These are phyloP conservation scores for Solanum clarkiae DNA, from an alignment of 257 asterid species.

Conservation along the genomic window DNA sequence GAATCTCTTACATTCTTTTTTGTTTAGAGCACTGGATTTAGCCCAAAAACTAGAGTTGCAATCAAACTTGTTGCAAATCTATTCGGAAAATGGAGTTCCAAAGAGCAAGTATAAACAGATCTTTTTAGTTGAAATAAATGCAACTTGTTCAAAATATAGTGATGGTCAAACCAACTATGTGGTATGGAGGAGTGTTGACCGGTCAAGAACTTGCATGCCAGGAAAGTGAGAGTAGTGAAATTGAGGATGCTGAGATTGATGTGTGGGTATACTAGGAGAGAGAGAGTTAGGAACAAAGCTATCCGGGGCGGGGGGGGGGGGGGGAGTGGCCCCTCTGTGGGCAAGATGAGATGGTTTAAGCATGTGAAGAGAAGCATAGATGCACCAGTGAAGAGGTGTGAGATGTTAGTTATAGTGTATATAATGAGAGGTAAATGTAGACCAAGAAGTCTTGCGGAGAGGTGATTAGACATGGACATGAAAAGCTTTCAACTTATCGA, in stretches of 20 bases:
- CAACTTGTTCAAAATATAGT: neutral
- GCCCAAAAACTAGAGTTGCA: neutral
- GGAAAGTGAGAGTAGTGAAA: neutral
- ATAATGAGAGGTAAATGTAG: neutral
- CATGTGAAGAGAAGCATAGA: neutral
- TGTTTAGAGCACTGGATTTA: neutral
- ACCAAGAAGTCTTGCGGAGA: neutral
- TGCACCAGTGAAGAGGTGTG: neutral
- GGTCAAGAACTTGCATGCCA: neutral
- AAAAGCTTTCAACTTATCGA: neutral
- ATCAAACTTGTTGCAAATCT: neutral
- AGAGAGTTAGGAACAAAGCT: neutral
- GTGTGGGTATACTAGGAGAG: neutral
- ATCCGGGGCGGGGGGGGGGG: neutral
- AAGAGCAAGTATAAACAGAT: neutral
- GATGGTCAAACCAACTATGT: neutral
- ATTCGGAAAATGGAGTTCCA: neutral
- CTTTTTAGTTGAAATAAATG: neutral
- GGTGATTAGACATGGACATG: neutral
- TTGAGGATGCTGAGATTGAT: no score
- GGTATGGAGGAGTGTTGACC: neutral
- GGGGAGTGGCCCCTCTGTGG: neutral
- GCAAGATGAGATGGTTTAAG: neutral
- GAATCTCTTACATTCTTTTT: no score
- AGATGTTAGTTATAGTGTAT: neutral